Evolutionary conservation across 2,329 filamentous ascomycete genomes (phyloP).

Genomic region (Neofusicoccum umdonicola): DNA sequence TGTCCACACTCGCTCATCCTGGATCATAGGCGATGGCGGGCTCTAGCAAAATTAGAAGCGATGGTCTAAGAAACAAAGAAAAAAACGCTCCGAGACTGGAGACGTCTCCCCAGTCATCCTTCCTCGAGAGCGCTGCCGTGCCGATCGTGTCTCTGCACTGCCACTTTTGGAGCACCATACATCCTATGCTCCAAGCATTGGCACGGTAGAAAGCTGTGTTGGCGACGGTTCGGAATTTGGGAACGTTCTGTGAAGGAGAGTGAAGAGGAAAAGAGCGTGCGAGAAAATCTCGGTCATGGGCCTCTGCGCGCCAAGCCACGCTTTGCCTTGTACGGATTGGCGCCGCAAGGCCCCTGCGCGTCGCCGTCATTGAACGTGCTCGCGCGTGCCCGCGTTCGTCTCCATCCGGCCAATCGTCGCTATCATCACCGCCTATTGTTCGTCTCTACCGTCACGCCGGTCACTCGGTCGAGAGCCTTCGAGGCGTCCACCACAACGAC

Average conservation of each 20-base stretch:
- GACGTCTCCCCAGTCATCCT: too few relatives aligned
- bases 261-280: neutral
- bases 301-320: neutral
- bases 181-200: neutral
- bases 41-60: slow-evolving; percentile 56
- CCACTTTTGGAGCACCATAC: neutral
- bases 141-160: neutral
- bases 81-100: too few relatives aligned
- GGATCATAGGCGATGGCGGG: slow-evolving; percentile 49
- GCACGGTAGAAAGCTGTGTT: neutral
- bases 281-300: slow-evolving; percentile 10
- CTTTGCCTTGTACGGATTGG: too few relatives aligned
- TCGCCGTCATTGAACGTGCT: neutral
- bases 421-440: neutral
- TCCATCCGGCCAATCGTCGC: neutral
- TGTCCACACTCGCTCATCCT: slow-evolving; percentile 58
- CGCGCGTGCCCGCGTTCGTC: neutral
- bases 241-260: neutral
- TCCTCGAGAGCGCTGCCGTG: too few relatives aligned
- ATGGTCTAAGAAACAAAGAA: neutral
- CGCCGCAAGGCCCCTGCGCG: neutral
- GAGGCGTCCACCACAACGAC: neutral
- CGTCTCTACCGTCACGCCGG: neutral
- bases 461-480: neutral
- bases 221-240: neutral